Base-by-base conservation (phyloP, 768 basidiomycete species). In the Pulveroboletus ravenelii region DNA sequence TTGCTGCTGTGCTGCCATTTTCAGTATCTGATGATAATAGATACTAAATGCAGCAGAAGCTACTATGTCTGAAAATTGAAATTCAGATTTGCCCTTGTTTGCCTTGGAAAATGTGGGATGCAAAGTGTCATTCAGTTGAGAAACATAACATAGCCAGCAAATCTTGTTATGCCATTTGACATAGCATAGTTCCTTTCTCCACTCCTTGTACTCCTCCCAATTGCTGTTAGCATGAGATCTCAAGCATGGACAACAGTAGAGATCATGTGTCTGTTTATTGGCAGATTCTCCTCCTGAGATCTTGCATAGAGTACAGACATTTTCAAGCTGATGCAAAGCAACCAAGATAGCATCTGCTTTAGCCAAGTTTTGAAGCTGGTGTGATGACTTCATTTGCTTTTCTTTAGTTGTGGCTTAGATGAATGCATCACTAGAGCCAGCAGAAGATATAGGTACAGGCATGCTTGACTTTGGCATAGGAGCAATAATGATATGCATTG, bases 101-200 rank as follows among this genome's bases (percentile, higher is more conserved):
- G 27, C 39, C 13, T 45, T 48, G 13, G 12, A 10, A 4, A 37
- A 47, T 3, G n/a, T 41, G 2, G 32, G 29, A 20, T 31, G 30
- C 3, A 57, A 47, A 0, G 10, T 25, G 15, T 50, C 45, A 0
- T 30, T 40, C 5, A 48, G 23, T 6, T 49, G 44, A 12, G 55
- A 45, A 0, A 57, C 27, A 1, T 57, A 45, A 20, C 55, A 54
- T 5, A 27, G 25, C 15, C 32, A 57, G 27, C 48, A 57, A 0
- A 57, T 54, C 27, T 44, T 47, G 17, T 35, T 14, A 32, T 57
- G 53, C 1, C 42, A 18, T 5, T 25, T 29, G 25, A 23, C 12
- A 13, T 57, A 57, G 4, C 1, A 0, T 3, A 56, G 39, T 10
- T 8, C 2, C 14, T 35, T n/a, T 31, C 48, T 50, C 52, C 52